Evolutionary conservation across 1,139 yeast species (phyloP).

Genomic region (Candida buenavistaensis): DNA sequence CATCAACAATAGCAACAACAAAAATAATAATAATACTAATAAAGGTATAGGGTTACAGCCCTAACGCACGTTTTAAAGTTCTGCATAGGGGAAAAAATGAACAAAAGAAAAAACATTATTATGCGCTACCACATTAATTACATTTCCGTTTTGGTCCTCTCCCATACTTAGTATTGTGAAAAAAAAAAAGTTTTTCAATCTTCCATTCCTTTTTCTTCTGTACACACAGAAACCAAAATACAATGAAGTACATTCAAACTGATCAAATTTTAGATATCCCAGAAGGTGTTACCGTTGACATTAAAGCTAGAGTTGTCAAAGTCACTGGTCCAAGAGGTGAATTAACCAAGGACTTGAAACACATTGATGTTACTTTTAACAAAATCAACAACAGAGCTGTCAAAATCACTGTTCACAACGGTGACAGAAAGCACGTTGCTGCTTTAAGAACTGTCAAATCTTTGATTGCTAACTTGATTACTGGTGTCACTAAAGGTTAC

Average conservation of each 20-base stretch:
- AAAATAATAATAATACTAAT: too few species aligned
- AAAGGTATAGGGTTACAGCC: conserved; percentile 4
- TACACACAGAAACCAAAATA: conserved; percentile 3
- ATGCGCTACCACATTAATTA: conserved; percentile 4
- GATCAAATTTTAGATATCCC: conserved; percentile 92
- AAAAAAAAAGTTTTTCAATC: conserved; percentile 4
- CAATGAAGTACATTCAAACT: conserved; percentile 92
- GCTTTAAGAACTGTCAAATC: conserved; percentile 98
- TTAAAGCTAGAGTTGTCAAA: conserved; percentile 87
- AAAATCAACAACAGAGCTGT: conserved; percentile 72
- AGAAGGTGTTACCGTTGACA: conserved; percentile 88
- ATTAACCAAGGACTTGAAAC: conserved; percentile 87
- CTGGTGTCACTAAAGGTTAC: conserved; percentile 99
- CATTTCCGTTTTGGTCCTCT: too few species aligned
- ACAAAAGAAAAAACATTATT: too few species aligned
- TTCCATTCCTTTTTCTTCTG: conserved; percentile 1
- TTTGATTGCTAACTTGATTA: conserved; percentile 87
- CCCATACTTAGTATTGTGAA: too few species aligned
- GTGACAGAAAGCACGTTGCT: conserved; percentile 99
- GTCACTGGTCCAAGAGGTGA: conserved; percentile 99
- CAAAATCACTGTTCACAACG: conserved; percentile 93
- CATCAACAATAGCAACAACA: neutral
- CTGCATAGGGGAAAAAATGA: too few species aligned
- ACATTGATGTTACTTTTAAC: conserved; percentile 89
- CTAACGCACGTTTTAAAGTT: conserved; percentile 2